These are phyloP conservation scores for Emmonsiellopsis sp. DNA, from an alignment of 2,329 filamentous ascomycete species.

Conservation along the genomic window DNA sequence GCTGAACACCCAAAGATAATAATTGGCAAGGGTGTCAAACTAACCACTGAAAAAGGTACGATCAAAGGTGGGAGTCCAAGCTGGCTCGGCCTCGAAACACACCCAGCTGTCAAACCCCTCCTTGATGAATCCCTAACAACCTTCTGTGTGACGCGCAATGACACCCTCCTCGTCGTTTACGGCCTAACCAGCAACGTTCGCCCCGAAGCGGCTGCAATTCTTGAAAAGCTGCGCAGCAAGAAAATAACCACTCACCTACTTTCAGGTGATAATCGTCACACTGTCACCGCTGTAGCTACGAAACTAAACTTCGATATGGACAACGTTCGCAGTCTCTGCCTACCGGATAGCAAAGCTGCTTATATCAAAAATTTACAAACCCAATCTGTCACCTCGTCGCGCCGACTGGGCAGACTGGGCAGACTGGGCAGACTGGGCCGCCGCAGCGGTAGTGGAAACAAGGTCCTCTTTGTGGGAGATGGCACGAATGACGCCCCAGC, in stretches of 20 bases:
- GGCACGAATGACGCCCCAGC: conserved; percentile 73
- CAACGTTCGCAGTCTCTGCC: conserved; percentile 39
- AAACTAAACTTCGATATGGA: conserved; percentile 29
- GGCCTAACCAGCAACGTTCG: conserved; percentile 42
- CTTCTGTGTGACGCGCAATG: conserved; percentile 49
- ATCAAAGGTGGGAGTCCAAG: conserved; percentile 23
- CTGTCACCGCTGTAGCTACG: conserved; percentile 41
- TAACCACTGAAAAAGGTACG: conserved; percentile 6
- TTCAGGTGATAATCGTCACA: conserved; percentile 46
- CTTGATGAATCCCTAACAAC: conserved; percentile 39
- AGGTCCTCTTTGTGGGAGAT: conserved; percentile 64
- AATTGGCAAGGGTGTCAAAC: conserved; percentile 25
- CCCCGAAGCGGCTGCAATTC: conserved; percentile 42
- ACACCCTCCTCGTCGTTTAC: conserved; percentile 37
- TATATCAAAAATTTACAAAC: conserved; percentile 38
- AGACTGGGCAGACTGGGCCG: neutral
- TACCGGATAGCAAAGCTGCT: conserved; percentile 45
- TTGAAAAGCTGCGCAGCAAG: conserved; percentile 42
- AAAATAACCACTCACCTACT: conserved; percentile 47
- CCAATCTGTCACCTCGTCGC: neutral
- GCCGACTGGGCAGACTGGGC: neutral
- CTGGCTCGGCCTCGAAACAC: conserved; percentile 27
- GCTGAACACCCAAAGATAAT: conserved; percentile 17
- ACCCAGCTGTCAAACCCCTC: conserved; percentile 24
- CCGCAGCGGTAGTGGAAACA: conserved; percentile 10